Evolutionary conservation across 2,329 filamentous ascomycete species (phyloP).

Genomic region (Cladosporium sp.): DNA sequence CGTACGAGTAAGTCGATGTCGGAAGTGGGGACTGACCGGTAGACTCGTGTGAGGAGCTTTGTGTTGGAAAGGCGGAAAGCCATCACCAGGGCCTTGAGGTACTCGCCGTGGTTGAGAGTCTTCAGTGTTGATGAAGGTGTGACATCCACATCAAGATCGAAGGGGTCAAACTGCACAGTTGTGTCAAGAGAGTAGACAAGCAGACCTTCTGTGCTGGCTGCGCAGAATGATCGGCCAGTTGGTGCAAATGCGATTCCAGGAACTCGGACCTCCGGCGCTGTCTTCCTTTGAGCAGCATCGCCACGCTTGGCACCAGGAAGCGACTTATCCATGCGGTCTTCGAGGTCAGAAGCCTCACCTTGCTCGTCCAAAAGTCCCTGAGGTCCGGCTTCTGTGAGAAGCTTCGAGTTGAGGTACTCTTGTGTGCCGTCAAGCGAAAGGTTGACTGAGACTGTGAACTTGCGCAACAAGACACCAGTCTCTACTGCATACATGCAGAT

Average conservation of each 20-base stretch:
- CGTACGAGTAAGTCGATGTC: conserved; percentile 76
- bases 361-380: conserved; percentile 78
- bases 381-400: conserved; percentile 86
- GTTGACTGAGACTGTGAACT: conserved; percentile 93
- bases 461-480: conserved; percentile 86
- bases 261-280: conserved; percentile 77
- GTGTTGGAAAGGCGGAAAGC: conserved; percentile 91
- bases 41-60: conserved; percentile 76
- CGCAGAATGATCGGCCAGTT: conserved; percentile 85
- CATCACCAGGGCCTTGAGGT: conserved; percentile 92
- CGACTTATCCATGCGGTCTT: conserved; percentile 72
- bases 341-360: conserved; percentile 82
- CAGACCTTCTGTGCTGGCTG: conserved; percentile 88
- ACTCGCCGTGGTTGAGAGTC: conserved; percentile 74
- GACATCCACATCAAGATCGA: conserved; percentile 90
- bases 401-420: conserved; percentile 90
- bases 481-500: conserved; percentile 96
- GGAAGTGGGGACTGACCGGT: conserved; percentile 71
- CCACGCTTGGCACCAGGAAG: conserved; percentile 85
- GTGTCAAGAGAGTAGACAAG: conserved; percentile 90
- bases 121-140: conserved; percentile 68
- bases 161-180: conserved; percentile 83
- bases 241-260: conserved; percentile 82
- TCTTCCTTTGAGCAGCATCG: conserved; percentile 74
- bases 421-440: conserved; percentile 94